A percentile compares a stretch with the other conserved stretches of the same genome.
Evolutionary conservation across 2,329 filamentous ascomycete species (phyloP).

Genomic region (Fusarium compactum): DNA sequence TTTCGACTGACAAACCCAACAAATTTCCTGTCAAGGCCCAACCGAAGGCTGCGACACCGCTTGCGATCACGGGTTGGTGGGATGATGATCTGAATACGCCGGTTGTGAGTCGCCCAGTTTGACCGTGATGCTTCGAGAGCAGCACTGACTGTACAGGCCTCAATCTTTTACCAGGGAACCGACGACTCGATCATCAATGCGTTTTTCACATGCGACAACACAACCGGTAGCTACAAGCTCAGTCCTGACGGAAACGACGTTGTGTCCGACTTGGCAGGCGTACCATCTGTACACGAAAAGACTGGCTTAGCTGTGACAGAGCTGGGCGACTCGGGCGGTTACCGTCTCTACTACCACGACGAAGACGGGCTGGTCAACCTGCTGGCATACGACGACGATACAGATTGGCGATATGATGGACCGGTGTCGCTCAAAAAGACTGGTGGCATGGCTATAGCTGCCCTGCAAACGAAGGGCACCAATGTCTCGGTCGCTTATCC

Average conservation of each 20-base stretch:
- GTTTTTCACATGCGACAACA: constrained; percentile 25
- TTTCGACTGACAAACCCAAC: constrained; percentile 29
- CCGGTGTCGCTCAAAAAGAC: constrained; percentile 27
- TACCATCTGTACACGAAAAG: constrained; percentile 34
- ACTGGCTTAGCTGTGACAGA: constrained; percentile 33
- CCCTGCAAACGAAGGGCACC: constrained; percentile 17
- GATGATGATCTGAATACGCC: constrained; percentile 29
- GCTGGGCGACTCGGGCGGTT: constrained; percentile 34
- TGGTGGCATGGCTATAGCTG: constrained; percentile 13
- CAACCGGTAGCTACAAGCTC: constrained; percentile 28
- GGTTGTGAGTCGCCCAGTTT: constrained; percentile 10
- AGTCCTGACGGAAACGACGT: constrained; percentile 15
- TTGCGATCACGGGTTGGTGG: constrained; percentile 30
- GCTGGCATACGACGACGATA: constrained; percentile 40
- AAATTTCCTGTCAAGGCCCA: constrained; percentile 24
- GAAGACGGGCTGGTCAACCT: constrained; percentile 27
- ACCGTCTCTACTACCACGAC: constrained; percentile 38
- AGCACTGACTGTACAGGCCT: constrained; percentile 15
- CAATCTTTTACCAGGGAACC: constrained; percentile 31
- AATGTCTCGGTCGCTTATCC: constrained; percentile 38
- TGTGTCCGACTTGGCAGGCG: constrained; percentile 14
- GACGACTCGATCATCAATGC: constrained; percentile 29
- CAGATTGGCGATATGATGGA: constrained; percentile 36
- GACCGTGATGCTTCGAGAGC: accelerated
- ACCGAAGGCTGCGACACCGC: constrained; percentile 23